phyloP scores from a whole-genome alignment of 306 rosid genomes.

The Crotalaria pallida region DNA sequence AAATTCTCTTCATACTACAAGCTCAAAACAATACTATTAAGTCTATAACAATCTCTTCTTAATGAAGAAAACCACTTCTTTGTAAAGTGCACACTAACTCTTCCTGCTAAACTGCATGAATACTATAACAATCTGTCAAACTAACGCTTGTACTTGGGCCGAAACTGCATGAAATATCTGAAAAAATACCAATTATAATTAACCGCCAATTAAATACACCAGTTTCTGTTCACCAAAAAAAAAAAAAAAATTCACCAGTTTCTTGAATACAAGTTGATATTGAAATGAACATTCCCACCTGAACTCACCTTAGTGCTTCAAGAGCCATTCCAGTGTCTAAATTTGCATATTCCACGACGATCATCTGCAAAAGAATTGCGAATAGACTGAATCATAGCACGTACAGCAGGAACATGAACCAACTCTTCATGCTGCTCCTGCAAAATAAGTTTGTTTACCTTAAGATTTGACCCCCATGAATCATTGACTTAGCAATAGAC shows the following conservation, averaged over 20 bases:
- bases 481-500: neutral
- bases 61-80: neutral
- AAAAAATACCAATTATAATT: neutral
- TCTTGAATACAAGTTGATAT: neutral
- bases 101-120: neutral
- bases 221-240: too few relatives aligned
- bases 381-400: slow-evolving; percentile 60
- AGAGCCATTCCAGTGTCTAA: slow-evolving; percentile 52
- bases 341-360: slow-evolving; percentile 85
- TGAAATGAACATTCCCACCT: neutral
- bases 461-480: neutral
- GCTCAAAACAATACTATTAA: slow-evolving; percentile 9
- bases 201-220: neutral
- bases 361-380: slow-evolving; percentile 50
- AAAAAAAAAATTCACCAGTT: neutral
- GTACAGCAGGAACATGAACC: slow-evolving; percentile 46
- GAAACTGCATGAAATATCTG: slow-evolving; percentile 11
- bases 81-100: neutral
- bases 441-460: slow-evolving; percentile 21
- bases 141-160: neutral
- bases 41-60: slow-evolving; percentile 15
- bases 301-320: slow-evolving; percentile 26
- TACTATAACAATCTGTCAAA: neutral
- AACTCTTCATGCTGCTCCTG: slow-evolving; percentile 67
- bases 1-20: slow-evolving; percentile 8